Percentiles rank a stretch among this genome's conserved stretches.
phyloP scores from a whole-genome alignment of 1,139 yeast genomes.

The Sugiyamaella grinbergsii region DNA sequence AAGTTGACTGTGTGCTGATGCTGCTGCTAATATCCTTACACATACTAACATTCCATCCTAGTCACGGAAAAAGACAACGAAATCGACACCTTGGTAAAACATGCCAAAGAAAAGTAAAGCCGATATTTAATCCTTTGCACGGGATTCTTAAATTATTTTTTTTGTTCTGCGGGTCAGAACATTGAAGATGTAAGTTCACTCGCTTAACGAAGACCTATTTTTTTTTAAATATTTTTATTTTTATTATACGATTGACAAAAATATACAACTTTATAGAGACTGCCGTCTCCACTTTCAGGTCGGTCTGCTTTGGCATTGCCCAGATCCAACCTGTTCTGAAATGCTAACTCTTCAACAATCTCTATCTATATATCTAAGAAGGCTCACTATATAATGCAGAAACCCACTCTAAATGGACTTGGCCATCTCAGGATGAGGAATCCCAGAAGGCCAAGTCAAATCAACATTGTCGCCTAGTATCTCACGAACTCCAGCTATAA shows the following conservation, averaged over 20 bases:
- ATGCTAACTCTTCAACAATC: too few species aligned
- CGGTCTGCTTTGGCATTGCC: too few species aligned
- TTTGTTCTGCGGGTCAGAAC: slow-evolving; percentile 9
- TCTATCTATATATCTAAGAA: too few species aligned
- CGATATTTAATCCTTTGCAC: not conserved
- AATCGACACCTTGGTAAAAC: slow-evolving; percentile 33
- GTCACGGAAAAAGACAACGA: slow-evolving; percentile 39
- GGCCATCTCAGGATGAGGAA: slow-evolving; percentile 41
- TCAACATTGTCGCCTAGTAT: slow-evolving; percentile 57
- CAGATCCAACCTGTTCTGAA: too few species aligned
- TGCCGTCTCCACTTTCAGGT: too few species aligned
- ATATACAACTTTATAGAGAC: too few species aligned
- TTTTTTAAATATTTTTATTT: not conserved
- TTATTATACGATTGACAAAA: too few species aligned
- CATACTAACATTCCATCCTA: slow-evolving; percentile 19
- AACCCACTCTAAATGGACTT: too few species aligned
- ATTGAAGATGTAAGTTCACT: too few species aligned
- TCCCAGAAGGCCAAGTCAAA: slow-evolving; percentile 76
- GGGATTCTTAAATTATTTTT: too few species aligned
- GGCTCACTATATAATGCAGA: too few species aligned
- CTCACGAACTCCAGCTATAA: slow-evolving; percentile 50
- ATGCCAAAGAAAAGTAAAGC: not conserved
- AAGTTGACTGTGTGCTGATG: slow-evolving; percentile 17
- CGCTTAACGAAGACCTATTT: not conserved
- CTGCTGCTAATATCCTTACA: not conserved